Conservation (phyloP, 148 eudicot genomes). For the Selenicereus undatus region DNA sequence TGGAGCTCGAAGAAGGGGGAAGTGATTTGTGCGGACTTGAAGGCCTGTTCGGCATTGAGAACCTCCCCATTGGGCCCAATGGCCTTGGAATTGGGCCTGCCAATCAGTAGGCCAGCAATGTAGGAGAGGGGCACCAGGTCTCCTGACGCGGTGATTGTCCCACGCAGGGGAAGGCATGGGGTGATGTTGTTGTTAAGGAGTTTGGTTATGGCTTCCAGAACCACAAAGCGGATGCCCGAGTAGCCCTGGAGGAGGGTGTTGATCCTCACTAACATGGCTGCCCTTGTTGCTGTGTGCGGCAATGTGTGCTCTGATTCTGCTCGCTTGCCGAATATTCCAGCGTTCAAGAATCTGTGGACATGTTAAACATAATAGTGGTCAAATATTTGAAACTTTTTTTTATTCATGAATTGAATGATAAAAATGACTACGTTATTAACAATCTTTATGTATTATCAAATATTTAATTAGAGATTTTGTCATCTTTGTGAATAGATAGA, state of each 20-base stretch:
- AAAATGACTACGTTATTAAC: too few species aligned
- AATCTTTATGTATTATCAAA: too few species aligned
- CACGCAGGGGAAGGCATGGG: slow-evolving; percentile 79
- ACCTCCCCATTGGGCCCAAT: slow-evolving; percentile 56
- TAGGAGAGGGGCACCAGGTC: slow-evolving; percentile 83
- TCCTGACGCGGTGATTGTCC: slow-evolving; percentile 82
- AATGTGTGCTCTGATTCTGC: slow-evolving; percentile 58
- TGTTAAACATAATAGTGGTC: background rate
- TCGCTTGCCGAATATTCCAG: slow-evolving; percentile 72
- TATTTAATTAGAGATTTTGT: too few species aligned
- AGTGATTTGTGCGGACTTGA: slow-evolving; percentile 46
- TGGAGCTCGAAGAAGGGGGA: slow-evolving; percentile 64
- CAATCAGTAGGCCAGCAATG: slow-evolving; percentile 81
- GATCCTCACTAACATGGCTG: slow-evolving; percentile 85
- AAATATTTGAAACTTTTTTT: too few species aligned
- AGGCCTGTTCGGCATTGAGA: slow-evolving; percentile 57
- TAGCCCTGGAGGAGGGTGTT: slow-evolving; percentile 92
- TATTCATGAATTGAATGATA: too few species aligned
- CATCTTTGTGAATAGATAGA: too few species aligned
- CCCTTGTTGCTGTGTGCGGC: slow-evolving; percentile 71
- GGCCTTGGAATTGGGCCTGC: slow-evolving; percentile 75
- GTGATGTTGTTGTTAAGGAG: slow-evolving; percentile 74
- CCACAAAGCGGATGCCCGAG: slow-evolving; percentile 83
- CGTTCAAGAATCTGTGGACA: slow-evolving; percentile 65
- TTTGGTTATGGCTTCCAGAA: slow-evolving; percentile 61